phyloP scores from a whole-genome alignment of 345 rosid species.

The Salix purpurea region DNA sequence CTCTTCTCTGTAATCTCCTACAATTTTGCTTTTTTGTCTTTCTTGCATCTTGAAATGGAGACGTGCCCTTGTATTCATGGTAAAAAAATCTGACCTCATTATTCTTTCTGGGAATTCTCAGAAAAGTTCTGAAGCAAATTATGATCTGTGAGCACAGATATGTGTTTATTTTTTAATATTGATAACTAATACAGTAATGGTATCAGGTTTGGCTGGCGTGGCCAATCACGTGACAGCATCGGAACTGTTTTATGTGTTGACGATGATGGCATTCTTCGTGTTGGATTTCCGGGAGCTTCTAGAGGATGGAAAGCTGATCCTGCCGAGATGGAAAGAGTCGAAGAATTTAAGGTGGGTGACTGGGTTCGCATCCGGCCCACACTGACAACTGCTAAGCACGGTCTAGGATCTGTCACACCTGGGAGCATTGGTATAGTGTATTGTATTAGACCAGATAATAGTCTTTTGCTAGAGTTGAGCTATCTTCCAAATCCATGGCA shows the following conservation, averaged over 20 bases:
- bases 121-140: background rate
- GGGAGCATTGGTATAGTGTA: slow-evolving; percentile 96
- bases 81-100: no score
- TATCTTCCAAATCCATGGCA: slow-evolving; percentile 91
- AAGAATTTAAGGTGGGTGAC: slow-evolving; percentile 97
- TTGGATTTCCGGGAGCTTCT: slow-evolving; percentile 99
- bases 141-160: no score
- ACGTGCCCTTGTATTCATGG: no score
- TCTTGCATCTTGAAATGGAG: no score
- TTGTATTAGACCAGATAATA: slow-evolving; percentile 92
- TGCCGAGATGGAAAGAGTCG: slow-evolving; percentile 98
- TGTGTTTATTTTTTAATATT: background rate
- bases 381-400: slow-evolving; percentile 93
- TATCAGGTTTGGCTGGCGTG: slow-evolving; percentile 91
- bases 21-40: no score
- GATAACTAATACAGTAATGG: background rate
- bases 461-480: slow-evolving; percentile 80
- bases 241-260: slow-evolving; percentile 97
- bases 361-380: slow-evolving; percentile 98
- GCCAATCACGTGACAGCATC: slow-evolving; percentile 83
- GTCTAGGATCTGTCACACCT: slow-evolving; percentile 86
- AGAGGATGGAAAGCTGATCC: slow-evolving; percentile 99
- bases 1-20: no score
- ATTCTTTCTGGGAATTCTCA: background rate
- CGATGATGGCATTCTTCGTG: slow-evolving; percentile 95